Base-by-base conservation (phyloP, 2,329 filamentous ascomycete species). In the Hymenoscyphus albidus region DNA sequence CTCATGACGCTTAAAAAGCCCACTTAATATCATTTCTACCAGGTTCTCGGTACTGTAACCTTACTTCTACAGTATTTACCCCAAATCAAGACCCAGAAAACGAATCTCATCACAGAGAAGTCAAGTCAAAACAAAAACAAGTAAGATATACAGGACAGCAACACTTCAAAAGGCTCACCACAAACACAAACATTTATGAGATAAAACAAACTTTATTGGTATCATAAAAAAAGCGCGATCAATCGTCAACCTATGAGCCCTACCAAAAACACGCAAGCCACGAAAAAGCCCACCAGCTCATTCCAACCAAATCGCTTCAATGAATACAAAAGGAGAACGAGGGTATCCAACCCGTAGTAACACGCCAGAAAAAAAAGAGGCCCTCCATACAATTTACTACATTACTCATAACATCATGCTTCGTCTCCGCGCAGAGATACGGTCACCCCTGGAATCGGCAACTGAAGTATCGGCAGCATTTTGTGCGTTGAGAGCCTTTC, bases 381-480 rank as follows among this genome's bases (percentile, higher is more conserved):
- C 6, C n/a, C 57, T 13, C 57, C 32, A 35, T 35, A 35, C 9
- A 35, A 35, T 35, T 44, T 18, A 44, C 44, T 51, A 51, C 38
- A 71, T 68, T 59, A 64, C 69, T 75, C 71, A 76, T 74, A 75
- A 67, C 74, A 76, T 75, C 74, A 75, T 76, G 61, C 74, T 76
- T 65, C 72, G 70, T 61, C 74, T 73, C 55, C 74, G 68, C 57
- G 69, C 70, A 14, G 70, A 68, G 14, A 74, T 68, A 39, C 74
- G 70, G 27, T 74, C 73, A 58, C 66, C 68, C 61, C 73, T 71
- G n/a, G 70, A 65, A 9, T 63, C 68, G 31, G 39, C 59, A 32
- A 42, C 44, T n/a, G 48, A 63, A n/a, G 66, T 14, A 6, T 68
- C 70, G 22, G 64, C 62, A 39, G 70, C 66, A 44, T 71, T 70